Evolutionary conservation across 768 basidiomycete genomes (phyloP).

Genomic region (Mycena galopus): DNA sequence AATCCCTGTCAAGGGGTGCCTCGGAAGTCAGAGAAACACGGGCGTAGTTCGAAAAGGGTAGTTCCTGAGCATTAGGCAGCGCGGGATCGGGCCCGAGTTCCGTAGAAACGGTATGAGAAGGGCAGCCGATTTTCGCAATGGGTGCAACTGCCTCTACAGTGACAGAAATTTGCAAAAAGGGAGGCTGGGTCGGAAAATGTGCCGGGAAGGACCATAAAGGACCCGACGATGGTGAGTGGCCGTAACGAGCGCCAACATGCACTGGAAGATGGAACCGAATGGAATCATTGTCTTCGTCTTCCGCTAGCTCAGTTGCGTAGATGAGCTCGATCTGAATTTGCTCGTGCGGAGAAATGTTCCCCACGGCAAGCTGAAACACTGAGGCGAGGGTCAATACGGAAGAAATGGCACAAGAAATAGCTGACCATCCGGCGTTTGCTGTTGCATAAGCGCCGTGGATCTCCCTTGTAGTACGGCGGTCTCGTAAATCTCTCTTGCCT

Average conservation of each 20-base stretch:
- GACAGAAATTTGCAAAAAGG: slow-evolving; percentile 10
- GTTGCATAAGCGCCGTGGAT: slow-evolving; percentile 19
- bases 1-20: slow-evolving; percentile 47
- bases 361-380: slow-evolving; percentile 30
- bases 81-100: slow-evolving; percentile 32
- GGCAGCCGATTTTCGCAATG: slow-evolving; percentile 23
- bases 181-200: background rate
- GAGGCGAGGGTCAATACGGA: background rate
- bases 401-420: background rate
- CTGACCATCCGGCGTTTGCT: slow-evolving; percentile 23
- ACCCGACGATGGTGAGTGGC: background rate
- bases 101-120: slow-evolving; percentile 28
- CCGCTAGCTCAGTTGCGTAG: slow-evolving; percentile 11
- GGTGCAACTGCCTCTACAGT: slow-evolving; percentile 17
- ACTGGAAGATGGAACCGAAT: slow-evolving; percentile 11
- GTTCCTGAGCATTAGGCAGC: slow-evolving; percentile 21
- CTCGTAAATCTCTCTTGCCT: slow-evolving; percentile 20
- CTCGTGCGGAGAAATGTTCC: slow-evolving; percentile 12
- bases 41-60: slow-evolving; percentile 25
- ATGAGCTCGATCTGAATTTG: slow-evolving; percentile 10
- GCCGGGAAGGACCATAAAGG: background rate
- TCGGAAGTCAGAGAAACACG: slow-evolving; percentile 12
- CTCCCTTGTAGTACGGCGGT: slow-evolving; percentile 14
- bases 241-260: slow-evolving; percentile 26
- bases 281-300: slow-evolving; percentile 23